These are phyloP conservation scores for Prinsepia uniflora DNA, from an alignment of 306 rosid species.

Conservation along the genomic window DNA sequence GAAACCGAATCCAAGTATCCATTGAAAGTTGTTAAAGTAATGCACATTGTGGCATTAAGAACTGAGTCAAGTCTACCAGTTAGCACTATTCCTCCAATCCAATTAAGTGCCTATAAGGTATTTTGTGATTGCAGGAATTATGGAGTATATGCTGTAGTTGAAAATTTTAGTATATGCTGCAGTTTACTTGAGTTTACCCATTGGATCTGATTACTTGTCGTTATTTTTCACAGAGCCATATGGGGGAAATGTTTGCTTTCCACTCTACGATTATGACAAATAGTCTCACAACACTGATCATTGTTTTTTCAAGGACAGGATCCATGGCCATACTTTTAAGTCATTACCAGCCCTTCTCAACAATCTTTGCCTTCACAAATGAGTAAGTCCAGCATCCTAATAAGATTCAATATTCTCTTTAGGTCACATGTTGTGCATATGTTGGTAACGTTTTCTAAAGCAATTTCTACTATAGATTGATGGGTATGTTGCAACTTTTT, in stretches of 20 bases:
- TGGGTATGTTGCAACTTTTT: neutral
- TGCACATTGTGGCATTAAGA: slow-evolving; percentile 86
- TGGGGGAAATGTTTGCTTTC: slow-evolving; percentile 92
- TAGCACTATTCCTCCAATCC: no score
- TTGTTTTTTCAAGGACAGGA: no score
- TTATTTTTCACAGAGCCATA: slow-evolving; percentile 55
- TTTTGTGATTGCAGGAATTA: no score
- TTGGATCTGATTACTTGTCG: slow-evolving; percentile 19
- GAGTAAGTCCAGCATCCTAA: no score
- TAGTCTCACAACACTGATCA: slow-evolving; percentile 64
- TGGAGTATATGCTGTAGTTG: no score
- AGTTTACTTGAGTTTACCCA: neutral
- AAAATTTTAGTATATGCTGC: no score
- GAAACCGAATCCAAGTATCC: slow-evolving; percentile 60
- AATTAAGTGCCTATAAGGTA: no score
- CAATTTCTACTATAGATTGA: neutral
- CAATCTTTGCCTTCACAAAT: slow-evolving; percentile 92
- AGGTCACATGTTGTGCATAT: no score
- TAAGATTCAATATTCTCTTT: no score
- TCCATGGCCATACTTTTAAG: no score
- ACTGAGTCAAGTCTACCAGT: slow-evolving; percentile 77
- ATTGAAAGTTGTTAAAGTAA: slow-evolving; percentile 87
- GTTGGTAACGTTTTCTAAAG: neutral
- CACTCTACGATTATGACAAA: slow-evolving; percentile 90
- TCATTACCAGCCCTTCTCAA: slow-evolving; percentile 79